Conservation (phyloP, 208 protist species). For the Kentomonas sorsogonicus region DNA sequence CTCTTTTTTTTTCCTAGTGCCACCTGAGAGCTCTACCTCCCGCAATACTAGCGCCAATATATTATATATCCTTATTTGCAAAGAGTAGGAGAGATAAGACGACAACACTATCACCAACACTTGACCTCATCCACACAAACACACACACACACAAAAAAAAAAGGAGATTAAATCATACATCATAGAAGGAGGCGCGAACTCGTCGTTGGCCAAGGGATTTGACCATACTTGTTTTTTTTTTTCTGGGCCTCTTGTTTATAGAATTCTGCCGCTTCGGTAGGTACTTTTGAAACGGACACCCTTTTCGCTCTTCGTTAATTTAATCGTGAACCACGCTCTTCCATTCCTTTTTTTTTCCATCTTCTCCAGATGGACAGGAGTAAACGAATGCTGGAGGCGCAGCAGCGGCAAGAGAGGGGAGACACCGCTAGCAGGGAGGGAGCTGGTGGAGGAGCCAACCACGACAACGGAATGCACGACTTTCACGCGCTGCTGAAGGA, state of each 20-base stretch:
- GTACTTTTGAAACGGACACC: too few relatives aligned
- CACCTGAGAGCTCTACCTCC: too few relatives aligned
- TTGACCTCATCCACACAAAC: not conserved
- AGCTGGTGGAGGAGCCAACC: conserved; percentile 15
- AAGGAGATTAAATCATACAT: conserved; percentile 3
- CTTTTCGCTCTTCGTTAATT: not conserved
- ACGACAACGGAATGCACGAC: conserved; percentile 17
- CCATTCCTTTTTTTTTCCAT: conserved; percentile 8
- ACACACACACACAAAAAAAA: not conserved
- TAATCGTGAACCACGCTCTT: not conserved
- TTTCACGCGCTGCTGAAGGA: too few relatives aligned
- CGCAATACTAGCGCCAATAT: not conserved
- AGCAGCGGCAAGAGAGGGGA: conserved; percentile 25
- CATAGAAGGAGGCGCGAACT: not conserved
- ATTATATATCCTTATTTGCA: conserved; percentile 8
- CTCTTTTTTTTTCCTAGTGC: too few relatives aligned
- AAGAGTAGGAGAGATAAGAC: conserved; percentile 1
- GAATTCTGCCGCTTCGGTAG: not conserved
- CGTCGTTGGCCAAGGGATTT: not conserved
- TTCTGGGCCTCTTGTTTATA: not conserved
- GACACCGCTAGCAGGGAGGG: conserved; percentile 11
- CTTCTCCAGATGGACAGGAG: conserved; percentile 30
- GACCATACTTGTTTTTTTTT: too few relatives aligned
- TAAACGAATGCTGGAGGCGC: conserved; percentile 47
- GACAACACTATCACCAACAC: too few relatives aligned